Conservation (phyloP, 1,139 yeast species). For the Scheffersomyces titani region DNA sequence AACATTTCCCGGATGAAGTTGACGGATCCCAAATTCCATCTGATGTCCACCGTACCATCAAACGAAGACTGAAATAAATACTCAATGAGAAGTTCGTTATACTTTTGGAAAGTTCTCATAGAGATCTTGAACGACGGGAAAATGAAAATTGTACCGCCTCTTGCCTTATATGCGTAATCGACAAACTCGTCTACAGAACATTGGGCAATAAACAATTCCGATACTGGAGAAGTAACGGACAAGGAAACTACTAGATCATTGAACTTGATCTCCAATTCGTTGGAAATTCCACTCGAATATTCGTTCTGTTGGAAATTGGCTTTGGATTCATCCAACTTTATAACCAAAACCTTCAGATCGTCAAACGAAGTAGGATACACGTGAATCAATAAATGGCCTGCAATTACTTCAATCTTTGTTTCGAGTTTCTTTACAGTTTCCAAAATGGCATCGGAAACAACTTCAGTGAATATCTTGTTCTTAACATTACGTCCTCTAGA, state of each 20-base stretch:
- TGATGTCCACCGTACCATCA: constrained; percentile 86
- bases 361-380: constrained; percentile 76
- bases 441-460: constrained; percentile 30
- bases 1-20: constrained; percentile 89
- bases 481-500: constrained; percentile 16
- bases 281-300: constrained; percentile 48
- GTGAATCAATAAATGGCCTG: constrained; percentile 59
- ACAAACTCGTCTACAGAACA: constrained; percentile 59
- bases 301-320: constrained; percentile 65
- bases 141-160: constrained; percentile 77
- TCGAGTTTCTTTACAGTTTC: constrained; percentile 45
- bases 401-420: constrained; percentile 63
- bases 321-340: constrained; percentile 57
- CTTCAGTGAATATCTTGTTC: constrained; percentile 7
- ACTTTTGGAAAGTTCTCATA: constrained; percentile 73
- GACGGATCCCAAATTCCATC: constrained; percentile 94
- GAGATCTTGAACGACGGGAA: constrained; percentile 75
- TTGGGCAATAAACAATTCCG: constrained; percentile 43
- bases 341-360: constrained; percentile 71
- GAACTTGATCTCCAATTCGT: constrained; percentile 52
- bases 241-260: constrained; percentile 67
- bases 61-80: constrained; percentile 70
- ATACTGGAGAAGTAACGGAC: constrained; percentile 50
- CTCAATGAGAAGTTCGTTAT: constrained; percentile 53
- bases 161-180: constrained; percentile 55